Conservation (phyloP, 805 yeast genomes). For the Huiozyma naganishii region DNA sequence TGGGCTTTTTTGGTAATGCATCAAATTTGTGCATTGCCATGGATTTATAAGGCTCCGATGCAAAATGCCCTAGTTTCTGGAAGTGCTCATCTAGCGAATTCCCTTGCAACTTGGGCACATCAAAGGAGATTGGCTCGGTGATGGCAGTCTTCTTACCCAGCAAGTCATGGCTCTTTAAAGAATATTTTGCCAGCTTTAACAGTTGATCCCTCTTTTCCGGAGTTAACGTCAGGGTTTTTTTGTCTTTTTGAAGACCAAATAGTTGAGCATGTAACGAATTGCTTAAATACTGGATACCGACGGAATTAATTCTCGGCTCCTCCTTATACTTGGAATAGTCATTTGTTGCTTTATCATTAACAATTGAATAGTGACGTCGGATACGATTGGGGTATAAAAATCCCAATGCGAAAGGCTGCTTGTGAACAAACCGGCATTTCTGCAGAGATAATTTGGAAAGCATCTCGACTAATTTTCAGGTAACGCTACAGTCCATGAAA, state of each 20-base stretch:
- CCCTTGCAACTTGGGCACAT: constrained; percentile 70
- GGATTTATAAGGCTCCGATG: constrained; percentile 49
- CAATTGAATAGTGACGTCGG: no score
- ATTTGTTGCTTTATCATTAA: no score
- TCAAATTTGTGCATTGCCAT: constrained; percentile 38
- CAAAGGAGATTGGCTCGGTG: constrained; percentile 45
- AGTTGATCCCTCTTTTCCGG: constrained; percentile 25
- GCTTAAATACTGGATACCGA: constrained; percentile 73
- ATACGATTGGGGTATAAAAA: no score
- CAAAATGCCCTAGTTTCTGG: constrained; percentile 48
- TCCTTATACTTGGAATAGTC: constrained; percentile 17
- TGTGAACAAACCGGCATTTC: no score
- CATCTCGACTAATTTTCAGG: no score
- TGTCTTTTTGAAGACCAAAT: constrained; percentile 28
- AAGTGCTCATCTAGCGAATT: constrained; percentile 75
- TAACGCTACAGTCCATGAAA: no score
- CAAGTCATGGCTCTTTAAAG: constrained; percentile 52
- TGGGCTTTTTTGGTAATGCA: constrained; percentile 32
- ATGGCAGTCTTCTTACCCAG: constrained; percentile 63
- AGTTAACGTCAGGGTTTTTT: constrained; percentile 19
- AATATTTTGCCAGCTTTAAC: constrained; percentile 46
- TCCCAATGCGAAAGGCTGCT: no score
- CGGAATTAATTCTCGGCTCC: constrained; percentile 54
- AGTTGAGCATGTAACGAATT: constrained; percentile 45
- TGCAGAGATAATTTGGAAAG: no score